Base-by-base conservation (phyloP, 176 grass and related monocot species). In the Carex scoparia region DNA sequence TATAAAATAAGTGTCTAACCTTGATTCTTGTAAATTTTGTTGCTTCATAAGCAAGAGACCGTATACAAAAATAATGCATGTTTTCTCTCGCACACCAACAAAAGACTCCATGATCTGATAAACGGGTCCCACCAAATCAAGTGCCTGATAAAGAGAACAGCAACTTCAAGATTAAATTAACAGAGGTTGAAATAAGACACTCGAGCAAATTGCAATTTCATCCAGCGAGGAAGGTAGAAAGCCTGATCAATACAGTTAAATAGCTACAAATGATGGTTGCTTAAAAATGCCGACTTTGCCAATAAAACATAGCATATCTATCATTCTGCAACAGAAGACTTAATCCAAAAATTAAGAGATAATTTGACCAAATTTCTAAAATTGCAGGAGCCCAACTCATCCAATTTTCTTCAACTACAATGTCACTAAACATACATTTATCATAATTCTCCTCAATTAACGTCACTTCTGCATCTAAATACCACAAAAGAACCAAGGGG, bases 41-140 rank as follows among this genome's bases (percentile, higher is more conserved):
- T 97, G 94, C 85, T 92, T 94, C 94, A 97, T 97, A 81, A 97
- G 88, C 79, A 97, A 73, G 79, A 97, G 94, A 51, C 94, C 90
- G 54, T 97, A 97, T 88, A 92, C 94, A 92, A 97, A 97, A 78
- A 94, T 89, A 28, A 97, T 91, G 81, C 94, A 97, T 80, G 94
- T 97, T 86, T 97, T 97, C 89, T 97, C 94, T 87, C 90, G 87
- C 60, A 97, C 92, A 2, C 92, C 94, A 74, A 94, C 90, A 91
- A 97, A 97, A 69, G 94, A 97, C 71, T 97, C 94, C 92, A 97
- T 94, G 70, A 90, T 89, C 85, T 90, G 91, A 87, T 89, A 97
- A 83, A 90, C 90, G 82, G 94, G 94, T 67, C 92, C 94, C 84
- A 97, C 86, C 85, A 97, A 91, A 88, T 97, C 94, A 53, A 97